Conservation (phyloP, 116 monocot genomes). For the Zostera marina region DNA sequence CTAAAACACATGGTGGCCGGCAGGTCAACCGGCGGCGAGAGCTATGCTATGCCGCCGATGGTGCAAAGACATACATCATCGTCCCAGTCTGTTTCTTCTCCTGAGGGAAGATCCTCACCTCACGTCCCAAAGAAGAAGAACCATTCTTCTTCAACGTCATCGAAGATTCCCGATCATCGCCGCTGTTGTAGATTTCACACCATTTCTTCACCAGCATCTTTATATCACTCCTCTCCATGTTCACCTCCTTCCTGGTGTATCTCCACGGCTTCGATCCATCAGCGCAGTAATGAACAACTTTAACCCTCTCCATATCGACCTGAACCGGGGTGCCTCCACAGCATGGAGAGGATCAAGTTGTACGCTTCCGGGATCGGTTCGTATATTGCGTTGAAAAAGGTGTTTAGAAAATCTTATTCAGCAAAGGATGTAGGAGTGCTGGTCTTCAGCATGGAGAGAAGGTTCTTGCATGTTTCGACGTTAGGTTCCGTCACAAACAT, state of each 20-base stretch:
- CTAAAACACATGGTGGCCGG: too few relatives aligned
- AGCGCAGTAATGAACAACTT: conserved; percentile 84
- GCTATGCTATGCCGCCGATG: neutral
- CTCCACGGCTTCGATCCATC: conserved; percentile 97
- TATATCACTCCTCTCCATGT: conserved; percentile 86
- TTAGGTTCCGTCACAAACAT: conserved; percentile 75
- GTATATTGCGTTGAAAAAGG: conserved; percentile 49
- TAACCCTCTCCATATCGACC: conserved; percentile 43
- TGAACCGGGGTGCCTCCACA: conserved; percentile 79
- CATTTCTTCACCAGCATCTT: conserved; percentile 72
- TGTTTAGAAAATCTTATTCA: conserved; percentile 54
- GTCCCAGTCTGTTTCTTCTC: too few relatives aligned
- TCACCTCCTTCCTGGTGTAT: conserved; percentile 70
- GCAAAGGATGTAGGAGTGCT: conserved; percentile 50
- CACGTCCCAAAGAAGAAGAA: too few relatives aligned
- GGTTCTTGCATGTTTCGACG: conserved; percentile 17
- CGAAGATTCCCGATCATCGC: too few relatives aligned
- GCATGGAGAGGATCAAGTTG: conserved; percentile 66
- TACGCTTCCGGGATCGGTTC: conserved; percentile 50
- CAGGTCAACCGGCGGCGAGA: neutral
- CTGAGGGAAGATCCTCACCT: too few relatives aligned
- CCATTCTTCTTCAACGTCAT: too few relatives aligned
- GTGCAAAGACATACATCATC: neutral
- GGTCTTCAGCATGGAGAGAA: conserved; percentile 22
- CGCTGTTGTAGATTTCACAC: conserved; percentile 79